Evolutionary conservation across 2,329 filamentous ascomycete genomes (phyloP), one percentile per base, ranked within the genome.

Genomic region (Talaromyces sp.): DNA sequence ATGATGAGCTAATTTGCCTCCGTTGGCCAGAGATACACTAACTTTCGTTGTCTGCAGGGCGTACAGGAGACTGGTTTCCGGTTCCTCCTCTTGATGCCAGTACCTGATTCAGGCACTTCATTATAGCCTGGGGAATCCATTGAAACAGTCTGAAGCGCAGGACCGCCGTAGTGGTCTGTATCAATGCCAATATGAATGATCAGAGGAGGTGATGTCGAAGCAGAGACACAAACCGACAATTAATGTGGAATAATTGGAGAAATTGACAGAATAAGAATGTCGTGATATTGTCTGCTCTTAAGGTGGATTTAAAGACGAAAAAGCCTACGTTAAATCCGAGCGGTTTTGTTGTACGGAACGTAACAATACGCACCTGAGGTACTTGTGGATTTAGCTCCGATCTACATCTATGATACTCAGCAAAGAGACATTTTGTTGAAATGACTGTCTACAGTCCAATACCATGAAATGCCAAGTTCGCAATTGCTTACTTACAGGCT

Each of bases 11-110:
- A 58, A n/a, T 49, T 22, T 35, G 10, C 8, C 13, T 31, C 11
- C 8, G 33, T 17, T 33, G 13, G 6, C 9, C 11, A 47, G 9
- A 45, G n/a, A 33, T 15, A 31, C 10, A 61, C 41, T 8, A 35
- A 61, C 58, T 61, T 61, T 31, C 58, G 39, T 49, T 61, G 58
- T 7, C 58, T 61, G 35, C 58, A 61, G 4, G 41, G 58, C 8
- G 27, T 35, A 47, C 58, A 61, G 1, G 58, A 61, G 17, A 61
- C 58, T 35, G 58, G 58, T 9, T 61, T 61, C 1, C 58, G 58
- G 7, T 35, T 31, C 7, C 58, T 27, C 33, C 25, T 61, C 41
- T 43, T 35, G 17, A 58, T 22, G 22, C 25, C 37, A 8, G 22
- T 58, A 13, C 56, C 35, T 41, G 56, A 22, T 31, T 17, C 35